These are phyloP conservation scores for Hyaloperonospora brassicae DNA, from an alignment of 352 stramenopile genomes.

Conservation along the genomic window DNA sequence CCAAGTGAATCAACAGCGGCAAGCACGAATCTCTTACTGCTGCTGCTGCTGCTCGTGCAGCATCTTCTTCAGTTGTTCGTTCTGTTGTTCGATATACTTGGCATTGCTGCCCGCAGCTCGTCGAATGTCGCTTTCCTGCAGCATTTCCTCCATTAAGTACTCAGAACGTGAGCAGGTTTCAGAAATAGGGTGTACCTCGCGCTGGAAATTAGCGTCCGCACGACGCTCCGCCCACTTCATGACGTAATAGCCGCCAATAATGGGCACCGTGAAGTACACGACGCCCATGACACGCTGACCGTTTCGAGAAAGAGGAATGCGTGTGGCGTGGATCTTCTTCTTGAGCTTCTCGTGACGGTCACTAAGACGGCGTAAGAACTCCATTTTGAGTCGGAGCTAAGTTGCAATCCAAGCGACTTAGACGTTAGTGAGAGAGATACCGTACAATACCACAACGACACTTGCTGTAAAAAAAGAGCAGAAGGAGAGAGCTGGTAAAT, in stretches of 20 bases:
- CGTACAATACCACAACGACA: no score
- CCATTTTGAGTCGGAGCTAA: conserved; percentile 32
- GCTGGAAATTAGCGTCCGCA: conserved; percentile 67
- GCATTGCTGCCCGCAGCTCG: conserved; percentile 36
- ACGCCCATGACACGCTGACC: conserved; percentile 79
- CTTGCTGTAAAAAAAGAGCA: no score
- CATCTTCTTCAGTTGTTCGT: conserved; percentile 52
- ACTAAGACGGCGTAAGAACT: conserved; percentile 63
- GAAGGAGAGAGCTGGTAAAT: no score
- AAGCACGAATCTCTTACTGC: background rate
- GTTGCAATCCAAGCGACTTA: no score
- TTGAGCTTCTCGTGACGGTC: conserved; percentile 85
- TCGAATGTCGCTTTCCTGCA: conserved; percentile 62
- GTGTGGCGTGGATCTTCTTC: conserved; percentile 86
- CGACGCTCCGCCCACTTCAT: conserved; percentile 87
- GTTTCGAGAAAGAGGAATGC: conserved; percentile 84
- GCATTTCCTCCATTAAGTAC: conserved; percentile 3
- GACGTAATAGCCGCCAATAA: conserved; percentile 85
- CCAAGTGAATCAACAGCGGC: no score
- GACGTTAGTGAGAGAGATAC: no score
- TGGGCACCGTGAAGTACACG: conserved; percentile 87
- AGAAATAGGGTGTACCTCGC: conserved; percentile 33
- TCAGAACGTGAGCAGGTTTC: background rate
- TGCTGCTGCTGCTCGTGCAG: conserved; percentile 35
- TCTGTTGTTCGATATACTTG: conserved; percentile 56